phyloP scores from a whole-genome alignment of 1,139 yeast genomes.

The Magnusiomyces magnusii region DNA sequence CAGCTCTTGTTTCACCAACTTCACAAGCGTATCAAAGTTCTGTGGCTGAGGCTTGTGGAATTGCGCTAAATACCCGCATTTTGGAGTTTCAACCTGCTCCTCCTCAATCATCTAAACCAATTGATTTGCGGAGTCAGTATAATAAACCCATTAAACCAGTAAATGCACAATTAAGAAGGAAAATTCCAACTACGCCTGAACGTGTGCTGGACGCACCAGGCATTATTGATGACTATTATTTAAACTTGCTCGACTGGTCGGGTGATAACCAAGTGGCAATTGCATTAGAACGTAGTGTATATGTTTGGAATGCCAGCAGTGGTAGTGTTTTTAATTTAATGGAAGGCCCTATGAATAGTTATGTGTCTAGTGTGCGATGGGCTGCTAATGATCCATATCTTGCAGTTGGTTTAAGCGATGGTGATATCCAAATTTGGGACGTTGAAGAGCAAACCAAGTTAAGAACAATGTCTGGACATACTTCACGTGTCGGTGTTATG shows the following conservation, averaged over 20 bases:
- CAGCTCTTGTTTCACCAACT: constrained; percentile 21
- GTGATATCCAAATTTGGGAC: constrained; percentile 90
- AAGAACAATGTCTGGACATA: constrained; percentile 68
- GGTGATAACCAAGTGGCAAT: constrained; percentile 75
- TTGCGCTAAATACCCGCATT: constrained; percentile 75
- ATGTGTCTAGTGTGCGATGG: constrained; percentile 79
- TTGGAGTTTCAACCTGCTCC: constrained; percentile 83
- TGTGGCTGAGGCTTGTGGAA: constrained; percentile 92
- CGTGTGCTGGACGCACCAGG: constrained; percentile 97
- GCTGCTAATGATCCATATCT: constrained; percentile 86
- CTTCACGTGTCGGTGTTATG: constrained; percentile 74
- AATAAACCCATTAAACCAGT: constrained; percentile 42
- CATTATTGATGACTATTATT: constrained; percentile 82
- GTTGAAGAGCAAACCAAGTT: constrained; percentile 66
- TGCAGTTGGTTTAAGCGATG: constrained; percentile 79
- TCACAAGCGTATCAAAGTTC: constrained; percentile 52
- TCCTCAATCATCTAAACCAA: constrained; percentile 60
- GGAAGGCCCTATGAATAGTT: constrained; percentile 39
- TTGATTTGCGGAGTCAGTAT: constrained; percentile 42
- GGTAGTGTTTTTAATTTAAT: constrained; percentile 72
- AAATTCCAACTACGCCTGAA: constrained; percentile 83
- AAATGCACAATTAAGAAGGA: constrained; percentile 50
- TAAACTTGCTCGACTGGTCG: constrained; percentile 87
- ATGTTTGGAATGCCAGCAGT: constrained; percentile 86
- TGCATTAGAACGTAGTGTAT: constrained; percentile 77